These are phyloP conservation scores for Backusella liffmaniae DNA, from an alignment of 192 early-diverging fungal species.

Conservation along the genomic window DNA sequence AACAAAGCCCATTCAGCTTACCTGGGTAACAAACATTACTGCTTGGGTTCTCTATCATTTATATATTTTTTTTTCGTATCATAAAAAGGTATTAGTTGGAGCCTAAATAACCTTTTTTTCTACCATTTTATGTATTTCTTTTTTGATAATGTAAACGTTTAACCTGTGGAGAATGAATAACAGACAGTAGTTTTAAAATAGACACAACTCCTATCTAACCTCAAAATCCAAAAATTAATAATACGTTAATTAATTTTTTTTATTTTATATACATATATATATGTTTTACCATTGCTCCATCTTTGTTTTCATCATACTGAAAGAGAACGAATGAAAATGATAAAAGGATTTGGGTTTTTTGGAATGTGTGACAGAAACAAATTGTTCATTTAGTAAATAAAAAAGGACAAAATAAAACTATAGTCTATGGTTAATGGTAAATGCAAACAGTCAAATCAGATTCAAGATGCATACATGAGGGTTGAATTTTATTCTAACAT, in stretches of 20 bases:
- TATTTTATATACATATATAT: not conserved
- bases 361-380: not conserved
- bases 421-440: not conserved
- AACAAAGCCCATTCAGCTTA: not conserved
- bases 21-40: not conserved
- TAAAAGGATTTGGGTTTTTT: not conserved
- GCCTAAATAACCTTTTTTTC: not conserved
- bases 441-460: not conserved
- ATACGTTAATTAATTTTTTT: not conserved
- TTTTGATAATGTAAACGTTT: not conserved
- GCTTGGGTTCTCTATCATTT: not conserved
- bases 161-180: slow-evolving; percentile 4
- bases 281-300: not conserved
- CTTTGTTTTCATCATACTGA: not conserved
- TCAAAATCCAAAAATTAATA: not conserved
- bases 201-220: not conserved
- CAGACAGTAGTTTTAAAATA: not conserved
- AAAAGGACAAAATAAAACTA: not conserved
- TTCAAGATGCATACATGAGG: not conserved
- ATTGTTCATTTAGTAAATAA: slow-evolving; percentile 1
- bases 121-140: slow-evolving; percentile 6
- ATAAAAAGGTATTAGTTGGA: not conserved
- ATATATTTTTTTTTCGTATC: not conserved
- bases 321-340: not conserved
- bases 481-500: not conserved